Conservation (phyloP, 768 basidiomycete species). For the Lentinula raphanica region DNA sequence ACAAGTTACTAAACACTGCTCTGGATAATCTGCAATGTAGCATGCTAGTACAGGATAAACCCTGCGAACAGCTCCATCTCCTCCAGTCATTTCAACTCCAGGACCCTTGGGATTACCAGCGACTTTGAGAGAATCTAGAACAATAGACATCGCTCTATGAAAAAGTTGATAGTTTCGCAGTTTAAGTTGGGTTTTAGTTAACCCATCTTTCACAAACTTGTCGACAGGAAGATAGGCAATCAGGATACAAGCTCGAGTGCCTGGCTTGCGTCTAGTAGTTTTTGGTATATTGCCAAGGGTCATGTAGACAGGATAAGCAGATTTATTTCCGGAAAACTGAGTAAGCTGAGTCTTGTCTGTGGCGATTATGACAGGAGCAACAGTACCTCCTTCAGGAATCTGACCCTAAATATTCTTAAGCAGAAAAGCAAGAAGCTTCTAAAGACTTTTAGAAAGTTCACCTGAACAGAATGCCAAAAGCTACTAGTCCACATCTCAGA, state of each 20-base stretch:
- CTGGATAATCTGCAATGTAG: conserved; percentile 11
- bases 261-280: background rate
- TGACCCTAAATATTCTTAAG: too few species aligned
- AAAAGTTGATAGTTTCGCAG: too few species aligned
- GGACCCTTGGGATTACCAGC: background rate
- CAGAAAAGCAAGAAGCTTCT: too few species aligned
- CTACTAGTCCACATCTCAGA: too few species aligned
- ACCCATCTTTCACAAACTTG: background rate
- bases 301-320: background rate
- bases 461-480: too few species aligned
- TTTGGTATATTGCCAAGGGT: background rate
- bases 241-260: background rate
- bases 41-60: too few species aligned
- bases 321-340: background rate
- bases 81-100: background rate
- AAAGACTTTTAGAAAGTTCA: too few species aligned
- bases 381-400: background rate
- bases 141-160: background rate
- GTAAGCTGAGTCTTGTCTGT: background rate
- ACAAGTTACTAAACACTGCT: conserved; percentile 13
- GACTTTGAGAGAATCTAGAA: too few species aligned
- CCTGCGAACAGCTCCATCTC: background rate
- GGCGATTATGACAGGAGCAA: background rate
- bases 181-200: too few species aligned
- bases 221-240: background rate